Percentiles rank a stretch among this genome's conserved stretches.
Evolutionary conservation across 768 basidiomycete genomes (phyloP).

Genomic region (Tylopilus subfusipes): DNA sequence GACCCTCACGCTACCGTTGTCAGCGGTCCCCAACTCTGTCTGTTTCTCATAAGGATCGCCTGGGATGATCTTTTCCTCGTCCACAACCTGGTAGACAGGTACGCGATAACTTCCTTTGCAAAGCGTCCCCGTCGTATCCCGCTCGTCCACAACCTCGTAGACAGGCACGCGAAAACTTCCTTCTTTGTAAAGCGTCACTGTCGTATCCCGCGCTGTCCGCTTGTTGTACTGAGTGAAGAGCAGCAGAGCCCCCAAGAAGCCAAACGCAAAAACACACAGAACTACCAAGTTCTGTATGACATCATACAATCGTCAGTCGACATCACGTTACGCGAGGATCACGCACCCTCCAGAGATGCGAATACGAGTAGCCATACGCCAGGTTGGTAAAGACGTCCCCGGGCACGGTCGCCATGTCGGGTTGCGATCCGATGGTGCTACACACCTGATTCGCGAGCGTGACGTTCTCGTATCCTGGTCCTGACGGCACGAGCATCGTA

Average conservation of each 20-base stretch:
- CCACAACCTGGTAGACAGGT: not conserved
- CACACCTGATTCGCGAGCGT: conserved; percentile 41
- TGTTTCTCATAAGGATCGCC: not conserved
- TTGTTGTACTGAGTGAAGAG: conserved; percentile 33
- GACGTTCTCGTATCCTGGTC: conserved; percentile 34
- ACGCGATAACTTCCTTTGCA: conserved; percentile 10
- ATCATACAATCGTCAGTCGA: not conserved
- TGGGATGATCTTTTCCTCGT: conserved; percentile 15
- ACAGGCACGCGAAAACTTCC: not conserved
- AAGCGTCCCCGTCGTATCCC: conserved; percentile 31
- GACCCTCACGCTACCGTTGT: not conserved
- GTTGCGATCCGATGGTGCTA: conserved; percentile 37
- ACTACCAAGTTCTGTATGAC: conserved; percentile 40
- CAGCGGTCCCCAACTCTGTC: too few species aligned
- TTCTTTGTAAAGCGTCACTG: conserved; percentile 27
- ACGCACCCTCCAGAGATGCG: conserved; percentile 37
- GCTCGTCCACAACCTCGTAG: conserved; percentile 15
- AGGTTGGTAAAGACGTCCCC: conserved; percentile 41
- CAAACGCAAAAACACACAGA: conserved; percentile 40
- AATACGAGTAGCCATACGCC: conserved; percentile 27
- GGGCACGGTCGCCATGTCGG: conserved; percentile 38
- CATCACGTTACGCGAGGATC: conserved; percentile 2
- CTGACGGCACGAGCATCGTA: conserved; percentile 50
- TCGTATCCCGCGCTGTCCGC: conserved; percentile 28
- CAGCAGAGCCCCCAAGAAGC: conserved; percentile 37